Evolutionary conservation across 495 filamentous ascomycete species (phyloP).

Genomic region (Aspergillus heteromorphus): DNA sequence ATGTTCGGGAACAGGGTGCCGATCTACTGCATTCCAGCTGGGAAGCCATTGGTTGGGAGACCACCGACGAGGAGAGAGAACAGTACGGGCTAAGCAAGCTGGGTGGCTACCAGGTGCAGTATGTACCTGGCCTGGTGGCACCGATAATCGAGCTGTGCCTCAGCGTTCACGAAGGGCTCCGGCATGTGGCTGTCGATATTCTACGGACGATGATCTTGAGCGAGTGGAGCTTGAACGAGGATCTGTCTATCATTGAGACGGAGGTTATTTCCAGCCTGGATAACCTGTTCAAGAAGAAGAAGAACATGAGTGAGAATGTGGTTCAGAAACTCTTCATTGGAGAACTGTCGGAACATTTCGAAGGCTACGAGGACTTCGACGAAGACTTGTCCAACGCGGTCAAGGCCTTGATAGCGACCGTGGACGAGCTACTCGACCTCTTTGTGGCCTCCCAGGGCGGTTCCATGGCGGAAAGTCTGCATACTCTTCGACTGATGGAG

Average conservation of each 20-base stretch:
- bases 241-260: conserved; percentile 85
- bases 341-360: conserved; percentile 79
- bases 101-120: conserved; percentile 97
- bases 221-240: conserved; percentile 95
- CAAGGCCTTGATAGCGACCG: conserved; percentile 69
- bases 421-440: conserved; percentile 87
- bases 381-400: conserved; percentile 75
- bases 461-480: conserved; percentile 72
- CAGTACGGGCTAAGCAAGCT: conserved; percentile 77
- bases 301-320: conserved; percentile 79
- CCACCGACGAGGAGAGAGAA: conserved; percentile 63
- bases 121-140: conserved; percentile 84
- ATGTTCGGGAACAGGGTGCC: conserved; percentile 89
- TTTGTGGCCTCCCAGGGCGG: conserved; percentile 87
- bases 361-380: conserved; percentile 59
- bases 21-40: conserved; percentile 77
- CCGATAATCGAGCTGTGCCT: conserved; percentile 92
- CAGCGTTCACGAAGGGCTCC: conserved; percentile 87
- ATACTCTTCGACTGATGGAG: conserved; percentile 89
- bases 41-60: conserved; percentile 98
- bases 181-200: conserved; percentile 85
- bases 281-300: conserved; percentile 78
- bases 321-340: conserved; percentile 87
- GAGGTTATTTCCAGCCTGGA: conserved; percentile 97
- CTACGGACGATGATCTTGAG: conserved; percentile 97